Evolutionary conservation across 257 asterid species (phyloP), one percentile per base, ranked within the genome.

Genomic region (Buddleja alternifolia): DNA sequence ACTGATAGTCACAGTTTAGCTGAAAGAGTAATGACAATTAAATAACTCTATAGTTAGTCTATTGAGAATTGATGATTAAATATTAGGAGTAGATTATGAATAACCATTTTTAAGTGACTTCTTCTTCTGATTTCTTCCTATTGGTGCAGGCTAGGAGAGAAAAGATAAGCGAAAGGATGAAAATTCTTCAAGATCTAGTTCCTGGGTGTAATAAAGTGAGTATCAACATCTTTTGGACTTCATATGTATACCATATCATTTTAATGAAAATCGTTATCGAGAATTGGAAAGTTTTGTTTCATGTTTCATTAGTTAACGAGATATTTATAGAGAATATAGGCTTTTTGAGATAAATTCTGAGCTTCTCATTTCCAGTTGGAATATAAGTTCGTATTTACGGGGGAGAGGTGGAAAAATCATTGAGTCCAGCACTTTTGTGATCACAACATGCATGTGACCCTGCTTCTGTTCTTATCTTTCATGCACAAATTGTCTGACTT

Each of bases 1-100:
- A 81, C 86, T n/a, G 86, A 81, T 67, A 81, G 82, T 69, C 86
- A 81, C 83, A 81, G 86, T 69, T 65, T 81, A 71, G 86, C 86
- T 20, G 86, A 81, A 71, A 56, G 86, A 64, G 86, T 81, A 81
- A 77, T 66, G n/a, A 57, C 51, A 19, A 40, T 39, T 21, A 7
- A 20, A 8, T 7, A 40, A 24, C 25, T 20, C 19, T 54, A 14
- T 42, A 11, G 58, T 24, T 58, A 9, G 15, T 60, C 29, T 25
- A 36, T 63, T 66, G 14, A 57, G n/a, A 42, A 67, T 12, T 41
- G 53, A 55, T 25, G 57, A 5, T 21, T n/a, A n/a, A n/a, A n/a
- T n/a, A n/a, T n/a, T n/a, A n/a, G n/a, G 4, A 29, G 7, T 41
- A 17, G 39, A 9, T 8, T 12, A 34, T 10, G 47, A 39, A 32